Base-by-base conservation (phyloP, 768 basidiomycete species). In the Rubroboletus pulcherrimus region DNA sequence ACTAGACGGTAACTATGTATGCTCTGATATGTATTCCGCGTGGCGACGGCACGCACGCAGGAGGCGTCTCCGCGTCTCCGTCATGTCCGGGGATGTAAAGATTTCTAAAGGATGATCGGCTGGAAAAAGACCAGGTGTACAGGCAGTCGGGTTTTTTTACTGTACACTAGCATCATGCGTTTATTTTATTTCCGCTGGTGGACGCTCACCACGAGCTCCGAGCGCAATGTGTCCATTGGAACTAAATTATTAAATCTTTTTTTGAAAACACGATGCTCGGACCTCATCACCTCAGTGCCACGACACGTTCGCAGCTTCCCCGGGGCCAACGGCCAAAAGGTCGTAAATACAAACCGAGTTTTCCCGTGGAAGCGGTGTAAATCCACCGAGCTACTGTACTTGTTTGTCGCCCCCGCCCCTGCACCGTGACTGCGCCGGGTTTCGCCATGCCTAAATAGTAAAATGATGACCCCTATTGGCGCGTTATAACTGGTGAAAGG, bases 181-280 rank as follows among this genome's bases (percentile, higher is more conserved):
- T 1, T n/a, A 17, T 19, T 45, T 56, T 40, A 56, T 55, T 37
- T 44, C 54, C 53, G 34, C 21, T 54, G n/a, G 53, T 10, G 19
- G 35, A 39, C 21, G 30, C 21, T 7, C 5, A 31, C 7, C 12
- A 9, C 9, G 14, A 17, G 33, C 21, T 24, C n/a, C 21, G 10
- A 41, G 12, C 12, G 12, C 15, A 31, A 11, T 10, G 34, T 3
- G 15, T 33, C 17, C 14, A 46, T 15, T 0, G 10, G 12, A 30
- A 7, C 17, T 1, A 29, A 21, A 29, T 4, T 5, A 7, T 33
- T 11, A 24, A 7, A 21, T 19, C 4, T 2, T 24, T 24, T 9
- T 24, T 24, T 24, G 21, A 33, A 10, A 33, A 33, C 44, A 34
- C 15, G n/a, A 29, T 17, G 10, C 29, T n/a, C 11, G 14, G 24